A percentile compares a stretch with the other conserved stretches of the same genome.
Conservation (phyloP, 1,284 basidiomycete genomes). For the Cystobasidium sp. region DNA sequence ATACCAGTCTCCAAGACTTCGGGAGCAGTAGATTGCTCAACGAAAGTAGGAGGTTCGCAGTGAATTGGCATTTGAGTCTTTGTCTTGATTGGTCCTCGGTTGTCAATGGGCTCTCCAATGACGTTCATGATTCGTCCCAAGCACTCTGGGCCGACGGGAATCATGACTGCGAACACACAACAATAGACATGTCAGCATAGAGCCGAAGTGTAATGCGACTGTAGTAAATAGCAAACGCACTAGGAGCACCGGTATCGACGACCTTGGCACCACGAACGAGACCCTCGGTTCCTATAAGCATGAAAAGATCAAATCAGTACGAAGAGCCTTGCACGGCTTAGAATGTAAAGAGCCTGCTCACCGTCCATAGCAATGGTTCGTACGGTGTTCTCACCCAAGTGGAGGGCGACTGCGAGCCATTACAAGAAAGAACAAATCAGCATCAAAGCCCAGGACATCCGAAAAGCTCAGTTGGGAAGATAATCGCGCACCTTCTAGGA, state of each 20-base stretch:
- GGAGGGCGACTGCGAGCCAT: constrained; percentile 76
- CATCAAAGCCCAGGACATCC: not conserved
- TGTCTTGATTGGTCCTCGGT: constrained; percentile 97
- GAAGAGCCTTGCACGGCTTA: not conserved
- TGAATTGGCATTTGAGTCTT: constrained; percentile 83
- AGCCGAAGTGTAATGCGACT: not conserved
- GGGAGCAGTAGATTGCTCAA: constrained; percentile 96
- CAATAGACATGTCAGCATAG: not conserved
- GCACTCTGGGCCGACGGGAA: constrained; percentile 90
- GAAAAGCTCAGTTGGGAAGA: too few relatives aligned
- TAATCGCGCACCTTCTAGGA: constrained; percentile 56
- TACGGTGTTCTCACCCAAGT: constrained; percentile 98
- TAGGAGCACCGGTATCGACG: constrained; percentile 69
- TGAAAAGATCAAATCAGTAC: not conserved
- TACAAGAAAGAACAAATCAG: constrained; percentile 61
- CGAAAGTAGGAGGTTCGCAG: constrained; percentile 93
- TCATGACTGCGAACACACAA: constrained; percentile 77
- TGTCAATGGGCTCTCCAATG: constrained; percentile 99
- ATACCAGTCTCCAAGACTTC: constrained; percentile 99
- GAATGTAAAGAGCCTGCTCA: constrained; percentile 13
- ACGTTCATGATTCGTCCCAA: constrained; percentile 99
- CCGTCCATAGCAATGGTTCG: constrained; percentile 66
- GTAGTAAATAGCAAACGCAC: not conserved
- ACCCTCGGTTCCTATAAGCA: constrained; percentile 79
- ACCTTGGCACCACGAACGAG: constrained; percentile 98